Percentiles rank a stretch among this genome's conserved stretches.
These are phyloP conservation scores for Acer yangbiense DNA, from an alignment of 345 rosid species.

Conservation along the genomic window DNA sequence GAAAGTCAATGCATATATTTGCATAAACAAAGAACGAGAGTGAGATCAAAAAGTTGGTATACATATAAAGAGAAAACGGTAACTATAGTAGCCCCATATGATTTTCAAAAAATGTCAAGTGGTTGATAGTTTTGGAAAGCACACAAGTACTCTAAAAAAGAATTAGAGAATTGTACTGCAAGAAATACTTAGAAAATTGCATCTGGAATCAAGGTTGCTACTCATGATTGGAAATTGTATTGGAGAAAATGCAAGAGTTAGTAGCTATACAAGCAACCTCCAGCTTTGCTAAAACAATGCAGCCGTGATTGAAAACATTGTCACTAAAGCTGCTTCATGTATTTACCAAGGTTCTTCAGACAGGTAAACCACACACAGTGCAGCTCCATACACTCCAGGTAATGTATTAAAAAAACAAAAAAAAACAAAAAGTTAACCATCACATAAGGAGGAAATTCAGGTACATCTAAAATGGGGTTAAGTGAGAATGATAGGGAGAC, in stretches of 20 bases:
- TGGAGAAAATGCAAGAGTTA: not conserved
- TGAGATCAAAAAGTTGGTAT: not conserved
- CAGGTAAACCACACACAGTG: not conserved
- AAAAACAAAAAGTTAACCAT: no score
- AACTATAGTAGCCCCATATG: not conserved
- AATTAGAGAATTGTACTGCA: not conserved
- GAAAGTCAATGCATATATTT: not conserved
- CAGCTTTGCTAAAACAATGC: not conserved
- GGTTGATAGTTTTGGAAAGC: not conserved
- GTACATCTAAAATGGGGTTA: no score
- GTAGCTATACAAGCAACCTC: not conserved
- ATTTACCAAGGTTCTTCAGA: not conserved
- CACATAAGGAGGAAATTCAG: no score
- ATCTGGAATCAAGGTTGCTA: no score
- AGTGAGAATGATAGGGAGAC: no score
- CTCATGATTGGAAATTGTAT: no score
- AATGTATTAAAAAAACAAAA: no score
- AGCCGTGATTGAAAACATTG: not conserved
- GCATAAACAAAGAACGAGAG: not conserved
- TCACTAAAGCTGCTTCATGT: not conserved
- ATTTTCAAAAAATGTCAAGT: not conserved
- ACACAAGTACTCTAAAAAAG: not conserved
- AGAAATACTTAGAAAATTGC: not conserved
- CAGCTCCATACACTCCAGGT: not conserved
- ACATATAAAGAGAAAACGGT: not conserved